Evolutionary conservation across 2,329 filamentous ascomycete genomes (phyloP), one percentile per base, ranked within the genome.

Genomic region (Davidsoniella australis): DNA sequence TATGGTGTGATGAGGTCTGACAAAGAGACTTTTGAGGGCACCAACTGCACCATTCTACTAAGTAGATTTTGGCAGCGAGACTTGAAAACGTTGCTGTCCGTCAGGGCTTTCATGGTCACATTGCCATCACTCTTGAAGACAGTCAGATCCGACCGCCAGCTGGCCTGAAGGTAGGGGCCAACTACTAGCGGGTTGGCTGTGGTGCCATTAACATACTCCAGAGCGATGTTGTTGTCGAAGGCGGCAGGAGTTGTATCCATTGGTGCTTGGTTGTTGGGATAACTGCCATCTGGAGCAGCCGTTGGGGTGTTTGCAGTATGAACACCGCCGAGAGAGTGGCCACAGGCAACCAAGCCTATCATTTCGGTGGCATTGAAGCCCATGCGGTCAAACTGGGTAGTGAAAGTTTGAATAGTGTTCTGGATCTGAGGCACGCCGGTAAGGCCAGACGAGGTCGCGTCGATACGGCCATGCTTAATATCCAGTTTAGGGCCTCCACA

Each of bases 11-110:
- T 68, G 2, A 70, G 65, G 45, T 70, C 69, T 0, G 69, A 68
- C 3, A 80, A 66, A 0, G 61, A 62, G 3, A 76, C 70, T 2
- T 63, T 64, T 2, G 61, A 57, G 2, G 75, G 75, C 0, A 79
- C 74, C 3, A 69, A 65, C n/a, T 80, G 72, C 52, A 79, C 75
- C 75, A 80, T 72, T 57, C 70, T 72, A 57, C 75, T 71, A 38
- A 79, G 61, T 16, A 78, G 66, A 3, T 59, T 62, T 54, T 65
- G 62, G 59, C 76, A 80, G 16, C 64, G 61, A 17, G 56, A 64
- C 38, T 62, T 61, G 61, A 76, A 78, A 9, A 60, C 61, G 0
- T 61, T 56, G 0, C 66, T 57, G 48, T 69, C 64, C 3, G 65
- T 58, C 64, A 80, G 58, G 1, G 66, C 61, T 4, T 58, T 58